phyloP scores from a whole-genome alignment of 2,329 filamentous ascomycete genomes.

The Monilinia laxa region DNA sequence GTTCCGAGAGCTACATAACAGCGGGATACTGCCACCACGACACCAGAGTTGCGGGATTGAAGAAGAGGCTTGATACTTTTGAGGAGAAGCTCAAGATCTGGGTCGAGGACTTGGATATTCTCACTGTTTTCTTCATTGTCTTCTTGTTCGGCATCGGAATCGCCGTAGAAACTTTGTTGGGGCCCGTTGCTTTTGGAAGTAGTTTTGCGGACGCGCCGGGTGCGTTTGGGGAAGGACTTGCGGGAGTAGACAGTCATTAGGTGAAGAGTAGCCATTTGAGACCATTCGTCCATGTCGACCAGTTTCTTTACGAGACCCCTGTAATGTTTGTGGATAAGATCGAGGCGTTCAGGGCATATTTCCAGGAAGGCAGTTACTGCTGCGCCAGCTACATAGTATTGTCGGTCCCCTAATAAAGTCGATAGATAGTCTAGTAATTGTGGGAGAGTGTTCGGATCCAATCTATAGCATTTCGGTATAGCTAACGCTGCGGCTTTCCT shows the following conservation, averaged over 20 bases:
- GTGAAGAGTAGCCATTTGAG: constrained; percentile 78
- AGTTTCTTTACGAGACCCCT: constrained; percentile 81
- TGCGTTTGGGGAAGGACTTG: constrained; percentile 78
- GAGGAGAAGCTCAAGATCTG: constrained; percentile 79
- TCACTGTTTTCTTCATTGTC: constrained; percentile 47
- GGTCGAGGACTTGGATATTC: constrained; percentile 64
- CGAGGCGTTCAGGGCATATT: constrained; percentile 81
- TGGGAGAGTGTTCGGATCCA: constrained; percentile 82
- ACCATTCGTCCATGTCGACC: constrained; percentile 99
- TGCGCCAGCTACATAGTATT: constrained; percentile 95
- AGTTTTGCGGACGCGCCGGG: constrained; percentile 51
- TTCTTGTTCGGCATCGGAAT: constrained; percentile 46
- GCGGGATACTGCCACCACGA: constrained; percentile 82
- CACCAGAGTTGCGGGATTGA: constrained; percentile 88
- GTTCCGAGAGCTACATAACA: constrained; percentile 86
- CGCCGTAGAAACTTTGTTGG: constrained; percentile 76
- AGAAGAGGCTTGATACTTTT: constrained; percentile 79
- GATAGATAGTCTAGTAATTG: constrained; percentile 81
- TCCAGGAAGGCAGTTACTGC: constrained; percentile 88
- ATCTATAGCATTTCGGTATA: constrained; percentile 91
- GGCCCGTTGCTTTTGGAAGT: constrained; percentile 46
- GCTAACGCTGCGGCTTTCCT: constrained; percentile 89
- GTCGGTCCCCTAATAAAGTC: constrained; percentile 79
- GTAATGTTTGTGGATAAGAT: constrained; percentile 90
- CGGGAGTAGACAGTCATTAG: constrained; percentile 83